A percentile compares a stretch with the other conserved stretches of the same genome.
These are phyloP conservation scores for Prunus salicina DNA, from an alignment of 306 rosid species.

Conservation along the genomic window DNA sequence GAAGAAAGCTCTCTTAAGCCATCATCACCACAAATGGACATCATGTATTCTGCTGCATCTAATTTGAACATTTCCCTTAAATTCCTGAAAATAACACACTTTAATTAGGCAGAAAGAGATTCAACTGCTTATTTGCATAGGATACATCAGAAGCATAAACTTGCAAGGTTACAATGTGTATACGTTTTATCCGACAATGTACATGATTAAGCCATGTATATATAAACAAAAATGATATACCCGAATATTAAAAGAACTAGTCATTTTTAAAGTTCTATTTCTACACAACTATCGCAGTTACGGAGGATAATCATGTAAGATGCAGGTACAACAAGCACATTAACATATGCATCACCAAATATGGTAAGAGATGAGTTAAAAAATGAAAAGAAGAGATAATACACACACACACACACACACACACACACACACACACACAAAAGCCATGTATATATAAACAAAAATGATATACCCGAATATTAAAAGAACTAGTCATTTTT, in stretches of 20 bases:
- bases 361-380: neutral
- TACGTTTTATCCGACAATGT: too few species aligned
- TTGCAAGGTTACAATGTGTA: neutral
- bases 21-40: conserved; percentile 92
- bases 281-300: neutral
- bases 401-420: too few species aligned
- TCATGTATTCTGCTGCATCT: conserved; percentile 98
- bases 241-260: neutral
- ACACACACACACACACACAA: too few species aligned
- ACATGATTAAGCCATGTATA: neutral
- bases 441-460: too few species aligned
- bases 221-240: neutral
- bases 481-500: too few species aligned
- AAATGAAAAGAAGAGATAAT: too few species aligned
- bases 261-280: neutral
- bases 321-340: neutral
- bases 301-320: neutral
- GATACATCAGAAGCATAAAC: neutral
- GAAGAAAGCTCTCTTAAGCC: conserved; percentile 89
- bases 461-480: too few species aligned
- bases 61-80: conserved; percentile 98
- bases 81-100: conserved; percentile 58
- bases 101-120: conserved; percentile 8
- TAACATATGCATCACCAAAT: neutral
- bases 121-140: neutral